A percentile compares a stretch with the other conserved stretches of the same genome.
Conservation (phyloP, 345 rosid species). For the Heritiera littoralis region DNA sequence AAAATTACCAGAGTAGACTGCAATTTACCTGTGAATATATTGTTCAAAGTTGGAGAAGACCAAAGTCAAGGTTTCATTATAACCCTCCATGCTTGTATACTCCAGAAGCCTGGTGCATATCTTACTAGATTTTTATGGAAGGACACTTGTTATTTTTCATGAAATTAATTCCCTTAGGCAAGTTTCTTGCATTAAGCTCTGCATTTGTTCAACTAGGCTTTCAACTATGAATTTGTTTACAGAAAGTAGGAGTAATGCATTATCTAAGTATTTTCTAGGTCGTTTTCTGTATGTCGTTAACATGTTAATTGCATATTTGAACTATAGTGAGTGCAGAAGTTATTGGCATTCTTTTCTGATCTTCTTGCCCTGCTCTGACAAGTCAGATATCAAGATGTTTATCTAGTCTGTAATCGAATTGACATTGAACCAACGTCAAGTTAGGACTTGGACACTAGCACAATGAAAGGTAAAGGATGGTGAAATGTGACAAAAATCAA, state of each 20-base stretch:
- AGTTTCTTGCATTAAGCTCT: not conserved
- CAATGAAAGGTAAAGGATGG: too few species aligned
- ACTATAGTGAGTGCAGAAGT: too few species aligned
- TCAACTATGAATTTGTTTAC: not conserved
- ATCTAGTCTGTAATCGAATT: too few species aligned
- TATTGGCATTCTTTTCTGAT: too few species aligned
- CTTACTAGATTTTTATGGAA: not conserved
- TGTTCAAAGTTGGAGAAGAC: not conserved
- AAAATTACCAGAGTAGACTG: not conserved
- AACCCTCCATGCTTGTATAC: not conserved
- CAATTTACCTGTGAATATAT: too few species aligned
- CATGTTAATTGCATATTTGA: too few species aligned
- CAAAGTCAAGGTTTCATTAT: not conserved
- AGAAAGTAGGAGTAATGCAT: not conserved
- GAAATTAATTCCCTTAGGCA: not conserved
- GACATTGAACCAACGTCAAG: too few species aligned
- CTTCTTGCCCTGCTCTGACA: too few species aligned
- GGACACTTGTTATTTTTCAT: not conserved
- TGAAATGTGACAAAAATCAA: too few species aligned
- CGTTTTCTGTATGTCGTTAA: not conserved
- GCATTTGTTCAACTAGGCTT: not conserved
- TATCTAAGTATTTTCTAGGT: not conserved
- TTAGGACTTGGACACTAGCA: too few species aligned
- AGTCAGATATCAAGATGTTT: too few species aligned
- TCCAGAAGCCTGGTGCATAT: not conserved